phyloP scores from a whole-genome alignment of 768 basidiomycete genomes.

The Ephemerocybe angulata region DNA sequence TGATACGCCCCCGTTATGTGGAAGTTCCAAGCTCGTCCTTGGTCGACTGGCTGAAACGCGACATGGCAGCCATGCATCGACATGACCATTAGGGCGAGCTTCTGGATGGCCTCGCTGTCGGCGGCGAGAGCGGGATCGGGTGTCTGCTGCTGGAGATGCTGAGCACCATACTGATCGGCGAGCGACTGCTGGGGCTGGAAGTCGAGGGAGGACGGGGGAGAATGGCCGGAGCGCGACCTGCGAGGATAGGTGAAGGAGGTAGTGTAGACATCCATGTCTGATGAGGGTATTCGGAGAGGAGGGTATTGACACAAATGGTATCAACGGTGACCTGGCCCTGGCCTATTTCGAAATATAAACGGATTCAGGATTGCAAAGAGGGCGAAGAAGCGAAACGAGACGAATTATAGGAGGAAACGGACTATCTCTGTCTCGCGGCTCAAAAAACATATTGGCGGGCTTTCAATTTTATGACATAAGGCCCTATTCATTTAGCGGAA shows the following conservation, averaged over 20 bases:
- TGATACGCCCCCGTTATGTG: slow-evolving; percentile 88
- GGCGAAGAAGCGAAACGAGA: slow-evolving; percentile 28
- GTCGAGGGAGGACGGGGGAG: slow-evolving; percentile 62
- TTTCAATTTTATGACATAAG: slow-evolving; percentile 33
- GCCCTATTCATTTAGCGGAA: slow-evolving; percentile 8
- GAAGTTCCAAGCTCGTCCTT: slow-evolving; percentile 80
- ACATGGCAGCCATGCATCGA: slow-evolving; percentile 80
- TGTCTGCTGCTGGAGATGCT: slow-evolving; percentile 38
- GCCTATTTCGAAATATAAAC: slow-evolving; percentile 27
- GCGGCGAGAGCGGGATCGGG: slow-evolving; percentile 34
- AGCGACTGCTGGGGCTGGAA: slow-evolving; percentile 42
- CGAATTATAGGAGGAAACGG: slow-evolving; percentile 28
- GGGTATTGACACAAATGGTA: slow-evolving; percentile 57
- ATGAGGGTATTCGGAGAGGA: slow-evolving; percentile 36
- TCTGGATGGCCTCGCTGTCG: slow-evolving; percentile 72
- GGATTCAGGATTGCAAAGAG: slow-evolving; percentile 24
- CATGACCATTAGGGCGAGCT: slow-evolving; percentile 77
- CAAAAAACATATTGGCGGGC: slow-evolving; percentile 39
- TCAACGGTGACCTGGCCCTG: slow-evolving; percentile 38
- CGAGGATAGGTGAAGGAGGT: slow-evolving; percentile 92
- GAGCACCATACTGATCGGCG: slow-evolving; percentile 36
- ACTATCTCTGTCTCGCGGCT: slow-evolving; percentile 29
- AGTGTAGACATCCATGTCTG: slow-evolving; percentile 88
- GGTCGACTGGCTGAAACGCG: slow-evolving; percentile 70
- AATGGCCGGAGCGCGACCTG: slow-evolving; percentile 67